Percentiles rank a stretch among this genome's conserved stretches.
These are phyloP conservation scores for Suillus lakei DNA, from an alignment of 768 basidiomycete species.

Conservation along the genomic window DNA sequence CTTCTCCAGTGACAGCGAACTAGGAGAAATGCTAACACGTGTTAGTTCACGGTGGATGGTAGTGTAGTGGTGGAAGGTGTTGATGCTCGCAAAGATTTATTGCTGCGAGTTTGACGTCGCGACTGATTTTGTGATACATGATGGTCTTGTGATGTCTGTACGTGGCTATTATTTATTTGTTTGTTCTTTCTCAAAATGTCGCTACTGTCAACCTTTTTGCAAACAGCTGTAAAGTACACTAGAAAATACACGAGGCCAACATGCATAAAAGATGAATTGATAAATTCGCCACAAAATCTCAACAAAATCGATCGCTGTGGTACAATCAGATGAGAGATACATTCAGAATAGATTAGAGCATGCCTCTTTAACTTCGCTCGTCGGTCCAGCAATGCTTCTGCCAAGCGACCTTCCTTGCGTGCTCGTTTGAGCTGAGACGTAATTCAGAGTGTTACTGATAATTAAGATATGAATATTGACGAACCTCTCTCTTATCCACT, in stretches of 20 bases:
- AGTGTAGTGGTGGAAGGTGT: no score
- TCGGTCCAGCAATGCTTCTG: slow-evolving; percentile 80
- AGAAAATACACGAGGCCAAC: slow-evolving; percentile 1
- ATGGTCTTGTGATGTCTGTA: no score
- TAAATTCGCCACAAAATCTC: slow-evolving; percentile 17
- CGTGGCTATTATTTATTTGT: no score
- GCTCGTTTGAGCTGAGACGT: slow-evolving; percentile 73
- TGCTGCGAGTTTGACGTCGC: no score
- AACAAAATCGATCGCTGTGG: slow-evolving; percentile 52
- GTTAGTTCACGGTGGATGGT: no score
- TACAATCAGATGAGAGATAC: slow-evolving; percentile 12
- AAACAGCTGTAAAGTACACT: slow-evolving; percentile 7
- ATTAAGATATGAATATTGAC: slow-evolving; percentile 21
- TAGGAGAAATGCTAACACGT: no score
- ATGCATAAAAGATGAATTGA: slow-evolving; percentile 10
- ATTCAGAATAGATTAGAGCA: slow-evolving; percentile 13
- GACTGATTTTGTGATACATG: no score
- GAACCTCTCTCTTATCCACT: slow-evolving; percentile 75
- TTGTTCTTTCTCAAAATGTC: no score
- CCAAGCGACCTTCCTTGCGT: slow-evolving; percentile 76
- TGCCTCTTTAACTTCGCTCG: slow-evolving; percentile 85
- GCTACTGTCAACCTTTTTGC: no score
- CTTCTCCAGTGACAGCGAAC: no score
- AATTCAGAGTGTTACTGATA: slow-evolving; percentile 10
- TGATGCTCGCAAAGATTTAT: no score